Base-by-base conservation (phyloP, 495 filamentous ascomycete species). In the Podospora bellae-mahoneyi region DNA sequence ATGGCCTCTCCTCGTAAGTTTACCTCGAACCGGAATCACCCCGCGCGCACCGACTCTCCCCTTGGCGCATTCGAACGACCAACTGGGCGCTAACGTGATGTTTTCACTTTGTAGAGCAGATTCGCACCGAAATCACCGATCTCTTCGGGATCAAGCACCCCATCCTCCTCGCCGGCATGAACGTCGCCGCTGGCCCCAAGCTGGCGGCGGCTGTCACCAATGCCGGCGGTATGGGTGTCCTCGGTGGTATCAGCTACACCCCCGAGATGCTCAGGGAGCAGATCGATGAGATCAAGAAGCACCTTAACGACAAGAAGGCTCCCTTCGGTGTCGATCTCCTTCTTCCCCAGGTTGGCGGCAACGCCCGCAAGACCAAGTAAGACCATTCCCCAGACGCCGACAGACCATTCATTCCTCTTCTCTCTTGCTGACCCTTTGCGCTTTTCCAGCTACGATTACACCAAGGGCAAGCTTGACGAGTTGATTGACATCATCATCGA, bases 111-210 rank as follows among this genome's bases (percentile, higher is more conserved):
- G 32, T 80, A 96, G 92, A 95, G 82, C 83, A 90, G 83, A 89
- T 97, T 79, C 90, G 90, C 72, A 98, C 94, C 44, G 87, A 91
- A 63, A 82, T 93, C 76, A 99, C 95, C 72, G 93, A 96, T 86
- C 91, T 97, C 71, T 90, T 98, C 81, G 90, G 90, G 85, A 97
- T 99, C 85, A 93, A 97, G 74, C 95, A 98, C 82, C 95, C 95
- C 34, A 84, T 99, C 77, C 84, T 98, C 75, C 89, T 98, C 69
- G 95, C 95, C 71, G 95, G 95, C 74, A 99, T 99, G 95, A 98
- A 98, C 85, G 96, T 98, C 68, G 96, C 95, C 61, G 96, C 95
- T 62, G 95, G 95, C 60, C 96, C 96, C 60, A 96, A 94, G 86
- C 89, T 99, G 76, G 96, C 95, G 56, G 95, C 95, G 20, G 95